Conservation (phyloP, 2,329 filamentous ascomycete species). For the Cryphonectria japonica region DNA sequence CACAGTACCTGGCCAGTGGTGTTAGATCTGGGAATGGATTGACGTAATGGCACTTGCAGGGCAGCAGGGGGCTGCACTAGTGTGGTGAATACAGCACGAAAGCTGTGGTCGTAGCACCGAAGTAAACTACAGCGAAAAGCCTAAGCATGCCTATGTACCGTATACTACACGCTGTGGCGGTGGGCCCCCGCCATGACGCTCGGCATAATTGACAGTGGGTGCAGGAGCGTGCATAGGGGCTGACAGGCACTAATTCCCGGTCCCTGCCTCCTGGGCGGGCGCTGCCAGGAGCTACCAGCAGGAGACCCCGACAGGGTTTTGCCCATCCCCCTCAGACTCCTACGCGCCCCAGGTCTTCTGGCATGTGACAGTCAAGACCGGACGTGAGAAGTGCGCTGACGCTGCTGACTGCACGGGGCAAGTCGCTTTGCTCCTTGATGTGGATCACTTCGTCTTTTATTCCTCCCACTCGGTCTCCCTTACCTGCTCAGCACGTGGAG, state of each 20-base stretch:
- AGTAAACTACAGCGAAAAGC: not conserved
- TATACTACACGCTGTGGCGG: not conserved
- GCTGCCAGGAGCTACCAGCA: too few species aligned
- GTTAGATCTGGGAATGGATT: slow-evolving; percentile 15
- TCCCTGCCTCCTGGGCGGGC: not conserved
- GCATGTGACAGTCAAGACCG: slow-evolving; percentile 14
- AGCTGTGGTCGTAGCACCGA: too few species aligned
- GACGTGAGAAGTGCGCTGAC: slow-evolving; percentile 7
- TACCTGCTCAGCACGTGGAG: not conserved
- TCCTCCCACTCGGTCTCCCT: not conserved
- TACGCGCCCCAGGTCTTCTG: slow-evolving; percentile 6
- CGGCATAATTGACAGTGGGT: not conserved
- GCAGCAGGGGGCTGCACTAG: not conserved
- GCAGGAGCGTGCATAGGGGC: not conserved
- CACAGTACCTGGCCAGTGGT: not conserved
- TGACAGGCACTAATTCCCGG: not conserved
- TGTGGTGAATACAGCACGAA: not conserved
- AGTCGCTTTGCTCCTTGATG: not conserved
- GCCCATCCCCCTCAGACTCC: not conserved
- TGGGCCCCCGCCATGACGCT: not conserved
- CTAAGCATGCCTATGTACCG: not conserved
- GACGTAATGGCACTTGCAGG: slow-evolving; percentile 19
- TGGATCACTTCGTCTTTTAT: not conserved
- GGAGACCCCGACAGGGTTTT: slow-evolving; percentile 1
- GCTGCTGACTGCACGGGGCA: slow-evolving; percentile 9